Evolutionary conservation across 2,329 filamentous ascomycete species (phyloP), one percentile per base, ranked within the genome.

Genomic region (Diaporthe destruens): DNA sequence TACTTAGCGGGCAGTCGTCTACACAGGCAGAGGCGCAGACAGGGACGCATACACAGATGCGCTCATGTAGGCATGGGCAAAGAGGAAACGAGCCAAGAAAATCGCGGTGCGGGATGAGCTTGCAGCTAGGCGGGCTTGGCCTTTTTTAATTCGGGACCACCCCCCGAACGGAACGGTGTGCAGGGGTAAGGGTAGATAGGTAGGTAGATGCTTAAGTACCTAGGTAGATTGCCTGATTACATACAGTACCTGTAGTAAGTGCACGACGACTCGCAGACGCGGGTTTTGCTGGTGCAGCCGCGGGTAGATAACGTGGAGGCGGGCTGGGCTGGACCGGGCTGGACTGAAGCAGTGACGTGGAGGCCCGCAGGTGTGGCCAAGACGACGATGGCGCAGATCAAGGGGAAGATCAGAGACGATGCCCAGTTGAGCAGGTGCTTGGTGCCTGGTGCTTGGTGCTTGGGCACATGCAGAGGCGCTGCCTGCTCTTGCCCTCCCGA

Each of bases 61-160:
- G 18, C 42, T 23, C 42, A 65, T 65, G 61, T 51, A 16, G 44
- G 44, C 20, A 51, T 51, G 61, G 44, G 61, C 61, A 11, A 39
- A 47, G 61, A 42, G 51, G 39, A 39, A 51, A 69, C 42, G 39
- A 69, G 67, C 55, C 67, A 69, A 59, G 67, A 69, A 69, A 49
- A 39, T 32, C 57, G 59, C 47, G 32, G 42, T 69, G 54, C 54
- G 67, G 67, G 67, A 59, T 59, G 29, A 53, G 55, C 68, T 57
- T 57, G 55, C 47, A 70, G 56, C 55, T 70, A 70, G 47, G 68
- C 68, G 34, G 68, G 47, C 68, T 70, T 61, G 68, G 68, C 68
- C 44, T 53, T 70, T 70, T 54, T 67, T 66, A 66, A 66, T 66
- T 53, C 61, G 61, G 61, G 61, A 66, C 61, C 32, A 39, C 61